Conservation (phyloP, 2,329 filamentous ascomycete species). For the Pseudovirgaria hyperparasitica region DNA sequence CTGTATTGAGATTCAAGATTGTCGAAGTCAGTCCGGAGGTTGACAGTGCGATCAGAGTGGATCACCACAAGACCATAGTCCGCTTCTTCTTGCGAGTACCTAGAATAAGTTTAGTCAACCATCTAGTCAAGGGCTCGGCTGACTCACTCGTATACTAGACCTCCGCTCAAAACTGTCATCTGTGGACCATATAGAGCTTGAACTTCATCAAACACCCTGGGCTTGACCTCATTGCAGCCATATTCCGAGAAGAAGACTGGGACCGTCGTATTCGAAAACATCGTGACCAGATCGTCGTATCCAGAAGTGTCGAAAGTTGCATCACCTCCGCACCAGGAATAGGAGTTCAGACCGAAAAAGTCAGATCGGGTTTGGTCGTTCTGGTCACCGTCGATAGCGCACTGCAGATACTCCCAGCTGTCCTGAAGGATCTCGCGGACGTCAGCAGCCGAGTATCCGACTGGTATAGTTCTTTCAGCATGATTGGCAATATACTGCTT, state of each 20-base stretch:
- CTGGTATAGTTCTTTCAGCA: slow-evolving; percentile 44
- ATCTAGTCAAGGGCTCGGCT: too few species aligned
- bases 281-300: slow-evolving; percentile 49
- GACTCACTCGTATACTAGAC: slow-evolving; percentile 74
- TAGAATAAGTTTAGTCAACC: too few species aligned
- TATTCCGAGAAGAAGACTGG: slow-evolving; percentile 76
- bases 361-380: slow-evolving; percentile 52
- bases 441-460: slow-evolving; percentile 61
- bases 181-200: slow-evolving; percentile 55
- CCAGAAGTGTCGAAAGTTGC: slow-evolving; percentile 48
- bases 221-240: slow-evolving; percentile 56
- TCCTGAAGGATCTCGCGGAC: slow-evolving; percentile 62
- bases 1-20: slow-evolving; percentile 64
- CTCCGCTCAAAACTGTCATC: slow-evolving; percentile 64
- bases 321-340: slow-evolving; percentile 59
- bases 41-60: slow-evolving; percentile 29
- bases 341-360: slow-evolving; percentile 66
- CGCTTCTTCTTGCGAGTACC: slow-evolving; percentile 60
- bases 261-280: slow-evolving; percentile 53
- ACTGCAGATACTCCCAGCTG: slow-evolving; percentile 65
- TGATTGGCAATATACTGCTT: slow-evolving; percentile 55
- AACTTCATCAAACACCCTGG: slow-evolving; percentile 66
- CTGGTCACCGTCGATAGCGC: slow-evolving; percentile 40
- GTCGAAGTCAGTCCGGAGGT: slow-evolving; percentile 38
- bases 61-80: slow-evolving; percentile 37